Base-by-base conservation (phyloP, 768 basidiomycete species). In the Boletus vinaceobasis region DNA sequence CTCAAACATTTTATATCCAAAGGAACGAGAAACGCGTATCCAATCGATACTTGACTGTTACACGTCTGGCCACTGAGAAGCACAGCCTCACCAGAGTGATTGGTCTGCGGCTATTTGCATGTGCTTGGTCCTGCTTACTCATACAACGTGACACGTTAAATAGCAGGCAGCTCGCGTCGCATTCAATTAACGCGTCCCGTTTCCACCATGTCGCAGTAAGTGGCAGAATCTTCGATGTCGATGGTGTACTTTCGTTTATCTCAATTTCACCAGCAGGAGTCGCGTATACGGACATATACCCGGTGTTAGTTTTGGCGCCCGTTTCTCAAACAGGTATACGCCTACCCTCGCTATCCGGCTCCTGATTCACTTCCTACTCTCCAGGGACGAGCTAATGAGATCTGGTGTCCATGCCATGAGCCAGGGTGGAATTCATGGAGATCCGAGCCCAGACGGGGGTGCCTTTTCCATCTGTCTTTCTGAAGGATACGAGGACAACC, bases 401-500 rank as follows among this genome's bases (percentile, higher is more conserved):
- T 60, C 69, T 27, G 73, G 73, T 0, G 68, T 76, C 1, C 77
- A 78, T 52, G 67, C 59, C 7, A 70, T 55, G 10, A 48, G 19
- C 2, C 65, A 70, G 46, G 72, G 67, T n/a, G 77, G 77, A 4
- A 78, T 78, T 13, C 73, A 73, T 14, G 76, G 77, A 1, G 65
- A 69, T 27, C 10, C 65, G 3, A 27, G 1, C 10, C 59, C 39
- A 17, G 47, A 53, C 3, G 64, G 68, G 8, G 71, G 71, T 2
- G 74, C 76, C 8, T 77, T 63, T 49, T 78, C 77, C 14, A 69
- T 78, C 21, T 76, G 77, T 17, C 42, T 78, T 17, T 74, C 77
- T 36, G 68, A 60, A 14, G 74, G 75, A 7, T 78, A 78, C 39
- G 71, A 74, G 43, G 77, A 78, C 58, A 72, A 78, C 53, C n/a